Evolutionary conservation across 805 yeast species (phyloP), one percentile per base, ranked within the genome.

Genomic region (Candida manassasensis): DNA sequence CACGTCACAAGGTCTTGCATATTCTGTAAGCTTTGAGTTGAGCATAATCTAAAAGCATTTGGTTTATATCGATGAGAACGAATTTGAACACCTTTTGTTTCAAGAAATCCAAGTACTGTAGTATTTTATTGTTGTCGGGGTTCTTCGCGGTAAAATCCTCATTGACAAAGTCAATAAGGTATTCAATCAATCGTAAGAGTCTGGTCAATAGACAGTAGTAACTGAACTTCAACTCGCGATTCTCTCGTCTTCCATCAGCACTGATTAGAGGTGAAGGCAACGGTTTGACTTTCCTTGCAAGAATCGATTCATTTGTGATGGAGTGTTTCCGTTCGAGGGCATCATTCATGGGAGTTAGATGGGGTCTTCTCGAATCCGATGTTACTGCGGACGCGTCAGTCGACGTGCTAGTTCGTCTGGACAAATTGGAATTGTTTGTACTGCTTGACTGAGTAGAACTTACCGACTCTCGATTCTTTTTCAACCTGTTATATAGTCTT

Each of bases 381-480:
- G 15, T 18, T 6, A 26, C 21, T 24, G 10, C 12, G 33, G 27
- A 24, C 6, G 6, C 12, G 12, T n/a, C 12, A 11, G 27, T 24
- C 5, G 57, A 44, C 22, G 40, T 44, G 26, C 52, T 43, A 19
- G 55, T 47, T 30, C 33, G 19, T 21, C 26, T 30, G n/a, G 17
- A 13, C n/a, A 12, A 30, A 12, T 29, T 29, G 13, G 32, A 16
- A 18, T 8, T 21, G n/a, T 25, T 24, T 2, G 59, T 52, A 10
- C 39, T 29, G 18, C 38, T 46, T 3, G 63, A 57, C 19, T 39
- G 47, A 30, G 49, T 33, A 2, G 63, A 57, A n/a, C 55, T 38
- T 6, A 55, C 43, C 55, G 59, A 63, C 29, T 64, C 69, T 4
- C 70, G 47, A 35, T 60, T 52, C 35, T 60, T 63, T 39, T 55